phyloP scores from a whole-genome alignment of 2,329 filamentous ascomycete genomes.

The Nigrospora oryzae region DNA sequence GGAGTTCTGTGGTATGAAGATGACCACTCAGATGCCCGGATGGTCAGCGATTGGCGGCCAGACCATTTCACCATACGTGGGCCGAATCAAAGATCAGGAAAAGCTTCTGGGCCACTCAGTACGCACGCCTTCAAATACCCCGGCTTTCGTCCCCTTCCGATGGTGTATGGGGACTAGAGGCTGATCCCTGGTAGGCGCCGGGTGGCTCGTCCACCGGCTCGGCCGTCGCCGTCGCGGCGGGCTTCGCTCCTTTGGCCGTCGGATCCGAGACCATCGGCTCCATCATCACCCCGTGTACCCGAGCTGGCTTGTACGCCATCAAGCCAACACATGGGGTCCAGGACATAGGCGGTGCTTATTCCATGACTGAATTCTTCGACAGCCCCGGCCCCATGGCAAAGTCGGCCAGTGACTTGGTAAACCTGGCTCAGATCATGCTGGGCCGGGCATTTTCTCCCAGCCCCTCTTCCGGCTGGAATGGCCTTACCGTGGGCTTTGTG shows the following conservation, averaged over 20 bases:
- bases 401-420: conserved; percentile 1
- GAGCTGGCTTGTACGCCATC: conserved; percentile 16
- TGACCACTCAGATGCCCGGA: not conserved
- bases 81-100: not conserved
- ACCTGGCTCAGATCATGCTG: not conserved
- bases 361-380: conserved; percentile 15
- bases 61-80: not conserved
- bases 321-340: conserved; percentile 12
- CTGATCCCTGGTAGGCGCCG: conserved; percentile 11
- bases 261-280: conserved; percentile 24
- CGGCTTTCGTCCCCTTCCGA: too few species aligned
- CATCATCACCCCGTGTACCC: conserved; percentile 11
- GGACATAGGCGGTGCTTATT: conserved; percentile 9
- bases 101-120: conserved; percentile 2
- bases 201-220: conserved; percentile 24
- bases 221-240: conserved; percentile 21
- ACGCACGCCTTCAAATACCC: too few species aligned
- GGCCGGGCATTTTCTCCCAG: not conserved
- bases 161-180: not conserved
- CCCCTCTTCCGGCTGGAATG: not conserved
- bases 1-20: conserved; percentile 8
- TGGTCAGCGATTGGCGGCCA: conserved; percentile 1
- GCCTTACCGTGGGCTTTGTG: not conserved
- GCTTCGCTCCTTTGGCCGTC: conserved; percentile 20
- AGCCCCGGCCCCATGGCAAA: conserved; percentile 17